phyloP scores from a whole-genome alignment of 805 yeast species.

The Monosporozyma servazzii region DNA sequence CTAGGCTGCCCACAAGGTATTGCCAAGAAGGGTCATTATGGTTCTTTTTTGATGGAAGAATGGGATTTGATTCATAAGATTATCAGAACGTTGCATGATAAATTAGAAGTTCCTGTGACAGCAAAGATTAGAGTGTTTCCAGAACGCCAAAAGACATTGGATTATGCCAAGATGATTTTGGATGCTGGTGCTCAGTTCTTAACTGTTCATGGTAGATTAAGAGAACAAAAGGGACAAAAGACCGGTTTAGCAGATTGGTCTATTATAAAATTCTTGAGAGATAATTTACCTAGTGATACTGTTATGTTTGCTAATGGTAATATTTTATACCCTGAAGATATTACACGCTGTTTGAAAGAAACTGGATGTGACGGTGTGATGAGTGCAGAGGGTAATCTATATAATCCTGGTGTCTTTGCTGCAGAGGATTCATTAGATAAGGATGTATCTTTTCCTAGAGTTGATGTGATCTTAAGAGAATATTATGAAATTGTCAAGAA shows the following conservation, averaged over 20 bases:
- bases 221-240: conserved; percentile 95
- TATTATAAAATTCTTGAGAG: conserved; percentile 61
- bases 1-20: conserved; percentile 98
- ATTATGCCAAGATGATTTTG: conserved; percentile 81
- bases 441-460: conserved; percentile 72
- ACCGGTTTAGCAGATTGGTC: conserved; percentile 96
- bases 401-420: conserved; percentile 83
- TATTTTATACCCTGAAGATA: conserved; percentile 80
- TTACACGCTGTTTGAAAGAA: conserved; percentile 53
- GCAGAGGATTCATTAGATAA: conserved; percentile 32
- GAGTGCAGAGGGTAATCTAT: conserved; percentile 94
- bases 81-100: conserved; percentile 63
- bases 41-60: conserved; percentile 93
- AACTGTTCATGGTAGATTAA: conserved; percentile 89
- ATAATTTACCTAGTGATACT: conserved; percentile 65
- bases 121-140: conserved; percentile 90
- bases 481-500: conserved; percentile 73
- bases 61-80: conserved; percentile 75
- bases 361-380: conserved; percentile 83
- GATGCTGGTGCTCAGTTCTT: conserved; percentile 92
- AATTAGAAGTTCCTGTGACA: conserved; percentile 80
- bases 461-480: conserved; percentile 74
- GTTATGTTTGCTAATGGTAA: conserved; percentile 94
- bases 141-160: conserved; percentile 71
- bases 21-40: conserved; percentile 90